phyloP scores from a whole-genome alignment of 2,329 filamentous ascomycete species.

The Pseudogymnoascus sp. region DNA sequence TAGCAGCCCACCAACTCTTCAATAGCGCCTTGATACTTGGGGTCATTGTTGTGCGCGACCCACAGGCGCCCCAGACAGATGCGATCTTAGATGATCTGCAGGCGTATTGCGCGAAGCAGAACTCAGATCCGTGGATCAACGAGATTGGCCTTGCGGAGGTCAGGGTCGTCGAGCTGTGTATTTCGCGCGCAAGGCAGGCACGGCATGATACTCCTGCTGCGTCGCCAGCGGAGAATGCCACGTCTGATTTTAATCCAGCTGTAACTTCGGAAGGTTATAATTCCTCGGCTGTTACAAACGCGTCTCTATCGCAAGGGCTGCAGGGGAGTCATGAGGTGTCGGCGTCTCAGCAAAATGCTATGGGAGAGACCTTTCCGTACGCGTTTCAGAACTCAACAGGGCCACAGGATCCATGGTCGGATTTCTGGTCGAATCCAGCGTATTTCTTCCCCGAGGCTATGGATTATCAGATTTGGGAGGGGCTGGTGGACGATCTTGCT shows the following conservation, averaged over 20 bases:
- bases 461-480: slow-evolving; percentile 20
- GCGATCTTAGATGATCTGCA: slow-evolving; percentile 32
- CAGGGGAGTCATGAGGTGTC: background rate
- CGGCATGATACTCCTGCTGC: background rate
- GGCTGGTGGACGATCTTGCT: slow-evolving; percentile 16
- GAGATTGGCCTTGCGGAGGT: slow-evolving; percentile 35
- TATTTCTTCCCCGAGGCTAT: slow-evolving; percentile 20
- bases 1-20: slow-evolving; percentile 33
- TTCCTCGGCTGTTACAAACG: background rate
- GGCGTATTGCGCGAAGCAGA: slow-evolving; percentile 34
- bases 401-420: slow-evolving; percentile 3
- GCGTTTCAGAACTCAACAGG: background rate
- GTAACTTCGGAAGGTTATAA: background rate
- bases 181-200: slow-evolving; percentile 16
- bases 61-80: slow-evolving; percentile 22
- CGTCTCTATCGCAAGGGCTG: background rate
- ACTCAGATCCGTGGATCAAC: slow-evolving; percentile 33
- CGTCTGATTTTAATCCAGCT: background rate
- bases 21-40: slow-evolving; percentile 34
- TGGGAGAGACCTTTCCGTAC: background rate
- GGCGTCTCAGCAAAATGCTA: background rate
- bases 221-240: background rate
- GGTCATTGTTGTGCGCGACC: slow-evolving; percentile 30
- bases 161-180: slow-evolving; percentile 35
- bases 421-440: slow-evolving; percentile 16